These are phyloP conservation scores for Dictyostelium citrinum DNA, from an alignment of 78 protist species.

Conservation along the genomic window DNA sequence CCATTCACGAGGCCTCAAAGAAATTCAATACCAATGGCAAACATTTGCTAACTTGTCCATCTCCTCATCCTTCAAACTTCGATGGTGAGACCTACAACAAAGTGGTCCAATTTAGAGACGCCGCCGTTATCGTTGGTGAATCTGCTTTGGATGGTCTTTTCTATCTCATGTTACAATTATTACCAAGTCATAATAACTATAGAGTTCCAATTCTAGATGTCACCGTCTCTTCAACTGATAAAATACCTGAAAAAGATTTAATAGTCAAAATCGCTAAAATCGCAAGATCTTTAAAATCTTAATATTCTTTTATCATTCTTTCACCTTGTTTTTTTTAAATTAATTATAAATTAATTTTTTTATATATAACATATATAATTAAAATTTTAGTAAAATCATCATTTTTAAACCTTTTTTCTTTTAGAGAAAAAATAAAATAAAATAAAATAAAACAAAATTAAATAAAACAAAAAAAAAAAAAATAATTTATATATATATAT, in stretches of 20 bases:
- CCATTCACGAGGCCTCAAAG: neutral
- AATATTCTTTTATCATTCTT: neutral
- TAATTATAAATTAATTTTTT: neutral
- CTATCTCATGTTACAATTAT: slow-evolving; percentile 32
- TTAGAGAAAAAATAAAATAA: neutral
- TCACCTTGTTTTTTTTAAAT: neutral
- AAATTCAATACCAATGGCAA: neutral
- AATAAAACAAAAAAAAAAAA: neutral
- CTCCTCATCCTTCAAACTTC: slow-evolving; percentile 55
- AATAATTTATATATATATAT: too few relatives aligned
- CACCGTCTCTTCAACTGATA: neutral
- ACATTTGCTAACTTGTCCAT: neutral
- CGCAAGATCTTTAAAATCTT: slow-evolving; percentile 12
- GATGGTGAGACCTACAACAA: slow-evolving; percentile 71
- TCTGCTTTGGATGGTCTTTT: slow-evolving; percentile 46
- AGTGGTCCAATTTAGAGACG: slow-evolving; percentile 36
- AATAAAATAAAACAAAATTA: neutral
- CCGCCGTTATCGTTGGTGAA: slow-evolving; percentile 70
- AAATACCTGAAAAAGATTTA: slow-evolving; percentile 28
- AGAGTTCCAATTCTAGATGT: neutral
- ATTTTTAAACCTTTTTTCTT: neutral
- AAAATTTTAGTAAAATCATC: neutral
- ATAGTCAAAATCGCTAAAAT: slow-evolving; percentile 20
- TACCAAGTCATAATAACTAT: slow-evolving; percentile 3
- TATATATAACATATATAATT: neutral